Evolutionary conservation across 805 yeast genomes (phyloP), one percentile per base, ranked within the genome.

Genomic region (Grigorovia humatica): DNA sequence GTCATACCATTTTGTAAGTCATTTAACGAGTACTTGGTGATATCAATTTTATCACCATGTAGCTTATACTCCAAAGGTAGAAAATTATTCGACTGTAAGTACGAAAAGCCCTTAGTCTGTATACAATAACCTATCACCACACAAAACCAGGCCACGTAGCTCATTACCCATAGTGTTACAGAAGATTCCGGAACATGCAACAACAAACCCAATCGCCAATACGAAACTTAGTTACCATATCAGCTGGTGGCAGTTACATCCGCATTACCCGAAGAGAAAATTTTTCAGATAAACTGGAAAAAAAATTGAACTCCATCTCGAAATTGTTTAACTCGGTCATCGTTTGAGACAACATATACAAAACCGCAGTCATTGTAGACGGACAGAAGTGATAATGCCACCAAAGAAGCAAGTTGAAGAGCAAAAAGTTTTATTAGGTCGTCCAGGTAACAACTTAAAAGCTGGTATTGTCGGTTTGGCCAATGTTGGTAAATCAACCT

Each of bases 381-480:
- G 8, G 9, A 32, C 15, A 6, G 17, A 17, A 29, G n/a, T 30
- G 46, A 57, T 41, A 30, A 68, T 68, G 71, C 71, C 71, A 50
- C 71, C 71, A 67, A 38, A 38, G 42, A 68, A 68, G 69, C 67
- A 68, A 59, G 65, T 69, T 51, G 70, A 78, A 40, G 67, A 77
- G 55, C 73, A 82, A 65, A 86, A 85, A 66, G 75, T 88, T 61
- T 77, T 83, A 56, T 79, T 88, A 59, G 93, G 95, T 59, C 83
- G 95, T 70, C 93, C 93, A 66, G 86, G 87, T 62, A 81, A 81
- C 67, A 65, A 65, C 49, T 58, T 65, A 46, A 63, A 66, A 50
- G 69, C 80, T 50, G 93, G 93, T 59, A 84, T 85, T 55, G 93
- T 85, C 54, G 93, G 93, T 48, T 72, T 85, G 52, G 93, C 90